phyloP scores from a whole-genome alignment of 768 basidiomycete genomes.

The Termitomyces sp. region DNA sequence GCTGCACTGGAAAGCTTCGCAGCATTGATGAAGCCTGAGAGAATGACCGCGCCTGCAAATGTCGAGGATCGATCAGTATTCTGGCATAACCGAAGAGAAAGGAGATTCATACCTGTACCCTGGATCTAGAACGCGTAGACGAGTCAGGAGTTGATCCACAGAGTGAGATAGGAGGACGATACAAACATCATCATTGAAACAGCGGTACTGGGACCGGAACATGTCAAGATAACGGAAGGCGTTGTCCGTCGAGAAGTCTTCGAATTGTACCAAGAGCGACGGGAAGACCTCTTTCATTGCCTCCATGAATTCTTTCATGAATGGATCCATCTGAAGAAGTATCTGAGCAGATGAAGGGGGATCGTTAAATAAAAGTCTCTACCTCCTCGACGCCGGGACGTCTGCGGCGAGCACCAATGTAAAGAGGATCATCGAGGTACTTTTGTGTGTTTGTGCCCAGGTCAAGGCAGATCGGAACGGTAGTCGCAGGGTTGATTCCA shows the following conservation, averaged over 20 bases:
- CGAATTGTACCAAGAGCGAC: slow-evolving; percentile 66
- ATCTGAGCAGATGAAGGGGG: neutral
- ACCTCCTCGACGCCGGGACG: slow-evolving; percentile 46
- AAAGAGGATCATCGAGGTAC: slow-evolving; percentile 68
- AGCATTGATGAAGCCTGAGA: slow-evolving; percentile 74
- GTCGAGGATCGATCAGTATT: slow-evolving; percentile 6
- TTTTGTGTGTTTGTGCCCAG: slow-evolving; percentile 73
- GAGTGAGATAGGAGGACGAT: slow-evolving; percentile 9
- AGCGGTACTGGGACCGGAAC: slow-evolving; percentile 53
- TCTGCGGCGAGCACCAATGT: slow-evolving; percentile 63
- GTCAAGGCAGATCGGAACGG: slow-evolving; percentile 68
- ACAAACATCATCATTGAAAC: slow-evolving; percentile 74
- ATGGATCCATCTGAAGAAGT: slow-evolving; percentile 55
- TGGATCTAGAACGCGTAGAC: slow-evolving; percentile 42
- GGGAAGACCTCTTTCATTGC: slow-evolving; percentile 66
- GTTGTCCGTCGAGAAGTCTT: slow-evolving; percentile 76
- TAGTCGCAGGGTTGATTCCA: slow-evolving; percentile 53
- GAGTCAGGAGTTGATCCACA: neutral
- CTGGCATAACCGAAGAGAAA: neutral
- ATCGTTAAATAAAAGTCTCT: neutral
- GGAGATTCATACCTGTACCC: slow-evolving; percentile 46
- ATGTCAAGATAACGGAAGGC: slow-evolving; percentile 71
- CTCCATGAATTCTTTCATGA: slow-evolving; percentile 76
- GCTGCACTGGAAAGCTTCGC: slow-evolving; percentile 56
- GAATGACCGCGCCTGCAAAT: slow-evolving; percentile 57